Evolutionary conservation across 1,139 yeast species (phyloP).

Genomic region (Nadsonia starkeyi-henricii): DNA sequence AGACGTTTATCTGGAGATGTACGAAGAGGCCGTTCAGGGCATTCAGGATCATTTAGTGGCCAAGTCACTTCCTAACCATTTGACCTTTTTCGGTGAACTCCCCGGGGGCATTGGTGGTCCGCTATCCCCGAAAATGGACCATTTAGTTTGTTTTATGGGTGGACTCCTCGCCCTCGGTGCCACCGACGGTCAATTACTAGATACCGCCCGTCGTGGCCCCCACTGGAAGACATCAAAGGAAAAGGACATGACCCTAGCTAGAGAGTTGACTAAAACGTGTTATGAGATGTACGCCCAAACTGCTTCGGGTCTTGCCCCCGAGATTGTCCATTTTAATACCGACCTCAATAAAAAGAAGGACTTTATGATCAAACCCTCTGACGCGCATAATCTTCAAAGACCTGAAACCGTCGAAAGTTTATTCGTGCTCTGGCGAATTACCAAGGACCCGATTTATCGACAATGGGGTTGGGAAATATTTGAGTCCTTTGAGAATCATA

Average conservation of each 20-base stretch:
- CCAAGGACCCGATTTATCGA: constrained; percentile 71
- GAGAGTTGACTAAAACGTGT: constrained; percentile 68
- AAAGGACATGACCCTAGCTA: constrained; percentile 53
- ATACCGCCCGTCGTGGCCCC: constrained; percentile 31
- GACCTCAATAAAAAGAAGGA: constrained; percentile 33
- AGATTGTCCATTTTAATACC: constrained; percentile 75
- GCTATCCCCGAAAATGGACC: constrained; percentile 78
- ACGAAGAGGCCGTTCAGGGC: constrained; percentile 64
- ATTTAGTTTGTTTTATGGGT: constrained; percentile 83
- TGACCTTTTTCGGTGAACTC: constrained; percentile 67
- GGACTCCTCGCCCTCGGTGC: constrained; percentile 87
- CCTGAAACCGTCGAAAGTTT: constrained; percentile 92
- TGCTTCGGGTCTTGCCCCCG: constrained; percentile 74
- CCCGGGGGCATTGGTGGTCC: constrained; percentile 49
- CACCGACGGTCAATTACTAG: constrained; percentile 51
- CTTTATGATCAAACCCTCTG: constrained; percentile 55
- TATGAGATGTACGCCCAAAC: constrained; percentile 68
- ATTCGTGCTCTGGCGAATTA: constrained; percentile 65
- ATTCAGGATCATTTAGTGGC: constrained; percentile 50
- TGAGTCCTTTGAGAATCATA: constrained; percentile 47
- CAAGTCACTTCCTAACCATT: constrained; percentile 46
- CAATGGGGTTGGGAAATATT: constrained; percentile 87
- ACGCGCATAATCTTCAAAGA: constrained; percentile 74
- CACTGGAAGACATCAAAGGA: constrained; percentile 35
- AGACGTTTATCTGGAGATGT: constrained; percentile 52